Evolutionary conservation across 306 rosid species (phyloP).

Genomic region (Carpinus viminea): DNA sequence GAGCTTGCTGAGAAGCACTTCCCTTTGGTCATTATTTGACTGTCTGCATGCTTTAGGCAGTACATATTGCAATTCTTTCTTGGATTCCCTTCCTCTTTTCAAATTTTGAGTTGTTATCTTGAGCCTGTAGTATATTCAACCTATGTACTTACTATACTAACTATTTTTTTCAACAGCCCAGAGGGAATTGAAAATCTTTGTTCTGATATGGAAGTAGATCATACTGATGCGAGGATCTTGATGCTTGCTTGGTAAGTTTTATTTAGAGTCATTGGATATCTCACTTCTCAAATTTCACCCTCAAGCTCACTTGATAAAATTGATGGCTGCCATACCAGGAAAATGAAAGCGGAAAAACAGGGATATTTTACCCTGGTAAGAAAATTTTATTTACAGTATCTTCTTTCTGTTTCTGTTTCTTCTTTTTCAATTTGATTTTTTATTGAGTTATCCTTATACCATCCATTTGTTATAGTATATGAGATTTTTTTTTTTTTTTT

Average conservation of each 20-base stretch:
- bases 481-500: not conserved
- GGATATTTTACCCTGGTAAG: slow-evolving; percentile 94
- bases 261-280: slow-evolving; percentile 15
- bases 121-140: not conserved
- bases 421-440: not conserved
- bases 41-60: not conserved
- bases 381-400: not conserved
- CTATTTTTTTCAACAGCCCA: slow-evolving; percentile 63
- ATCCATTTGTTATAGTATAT: not conserved
- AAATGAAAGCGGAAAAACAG: slow-evolving; percentile 93
- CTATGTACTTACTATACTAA: slow-evolving; percentile 4
- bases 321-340: slow-evolving; percentile 70
- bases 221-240: slow-evolving; percentile 91
- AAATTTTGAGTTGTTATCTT: not conserved
- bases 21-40: not conserved
- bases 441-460: not conserved
- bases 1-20: not conserved
- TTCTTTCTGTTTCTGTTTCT: not conserved
- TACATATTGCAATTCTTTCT: not conserved
- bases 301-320: slow-evolving; percentile 29
- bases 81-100: not conserved
- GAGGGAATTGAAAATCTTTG: slow-evolving; percentile 96
- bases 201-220: slow-evolving; percentile 86
- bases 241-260: slow-evolving; percentile 95
- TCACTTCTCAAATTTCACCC: slow-evolving; percentile 24